Evolutionary conservation across 805 yeast species (phyloP), one percentile per base, ranked within the genome.

Genomic region (Candida adriatica): DNA sequence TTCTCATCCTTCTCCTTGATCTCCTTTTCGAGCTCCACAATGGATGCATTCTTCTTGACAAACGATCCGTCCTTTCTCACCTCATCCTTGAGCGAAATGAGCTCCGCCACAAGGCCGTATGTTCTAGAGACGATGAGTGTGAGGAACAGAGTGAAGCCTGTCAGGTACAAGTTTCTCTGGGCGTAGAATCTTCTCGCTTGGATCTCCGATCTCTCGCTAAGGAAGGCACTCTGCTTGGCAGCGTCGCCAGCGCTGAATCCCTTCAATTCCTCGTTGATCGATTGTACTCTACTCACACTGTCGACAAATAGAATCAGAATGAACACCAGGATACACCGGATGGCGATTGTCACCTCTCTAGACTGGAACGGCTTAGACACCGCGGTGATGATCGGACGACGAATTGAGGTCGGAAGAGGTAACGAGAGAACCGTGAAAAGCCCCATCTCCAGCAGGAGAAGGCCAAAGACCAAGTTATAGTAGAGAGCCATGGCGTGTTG

Each of bases 111-210:
- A 43, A 87, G 66, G 4, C 75, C 66, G 56, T 83, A 86, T 3
- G 96, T 86, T 61, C 96, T 73, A 51, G 80, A 77, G 45, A 88
- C 75, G 31, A 86, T 80, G 51, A 88, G 67, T 2, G 95, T 83
- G 50, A 92, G 66, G 56, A 92, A 92, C 56, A 92, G 70, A 2
- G 97, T 87, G 61, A 88, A 86, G 1, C 99, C 99, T 46, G 96
- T 86, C 30, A 92, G 68, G 50, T 92, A 92, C 79, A 87, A 75
- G 66, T 92, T 92, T 64, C 99, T 77, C 64, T 92, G 98, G 14
- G 96, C 86, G 53, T 88, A 88, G 60, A 92, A 92, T 51, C 87
- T 73, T 59, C 96, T 75, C 15, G 96, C 92, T 58, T 82, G 87
- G 34, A 83, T 68, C 51, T 92, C 97, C 14, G 86, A 63, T 37